These are phyloP conservation scores for Ogataea ramenticola DNA, from an alignment of 805 yeast species.

Conservation along the genomic window DNA sequence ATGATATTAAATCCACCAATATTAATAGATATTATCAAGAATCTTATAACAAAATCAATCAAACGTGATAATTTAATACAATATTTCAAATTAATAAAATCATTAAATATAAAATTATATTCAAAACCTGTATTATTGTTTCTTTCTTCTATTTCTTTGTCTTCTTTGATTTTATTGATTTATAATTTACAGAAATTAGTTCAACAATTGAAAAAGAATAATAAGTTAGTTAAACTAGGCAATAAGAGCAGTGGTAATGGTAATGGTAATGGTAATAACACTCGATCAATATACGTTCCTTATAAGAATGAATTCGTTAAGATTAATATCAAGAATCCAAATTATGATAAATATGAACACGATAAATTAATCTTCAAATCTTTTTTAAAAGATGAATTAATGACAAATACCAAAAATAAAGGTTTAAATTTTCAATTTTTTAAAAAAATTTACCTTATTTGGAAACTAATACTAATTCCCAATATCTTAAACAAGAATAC, in stretches of 20 bases:
- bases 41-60: no score
- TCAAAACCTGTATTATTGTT: constrained; percentile 28
- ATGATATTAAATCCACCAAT: no score
- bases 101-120: constrained; percentile 17
- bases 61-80: not conserved
- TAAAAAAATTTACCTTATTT: constrained; percentile 65
- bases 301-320: constrained; percentile 31
- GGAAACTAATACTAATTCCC: constrained; percentile 74
- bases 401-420: not conserved
- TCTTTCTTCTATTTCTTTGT: constrained; percentile 19
- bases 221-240: no score
- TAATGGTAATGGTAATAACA: not conserved
- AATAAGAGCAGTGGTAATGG: not conserved
- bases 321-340: constrained; percentile 40
- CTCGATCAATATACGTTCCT: constrained; percentile 44
- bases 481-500: constrained; percentile 60
- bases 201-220: not conserved
- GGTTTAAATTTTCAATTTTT: constrained; percentile 55
- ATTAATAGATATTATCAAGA: no score
- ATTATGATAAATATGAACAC: constrained; percentile 44
- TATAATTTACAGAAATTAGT: constrained; percentile 20
- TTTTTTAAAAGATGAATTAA: constrained; percentile 26
- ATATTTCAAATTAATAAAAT: not conserved
- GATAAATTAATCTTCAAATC: constrained; percentile 47
- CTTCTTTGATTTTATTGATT: constrained; percentile 15